Evolutionary conservation across 228 moss, liverwort and hornwort species (phyloP).

Genomic region (Sphagnum magellanicum): DNA sequence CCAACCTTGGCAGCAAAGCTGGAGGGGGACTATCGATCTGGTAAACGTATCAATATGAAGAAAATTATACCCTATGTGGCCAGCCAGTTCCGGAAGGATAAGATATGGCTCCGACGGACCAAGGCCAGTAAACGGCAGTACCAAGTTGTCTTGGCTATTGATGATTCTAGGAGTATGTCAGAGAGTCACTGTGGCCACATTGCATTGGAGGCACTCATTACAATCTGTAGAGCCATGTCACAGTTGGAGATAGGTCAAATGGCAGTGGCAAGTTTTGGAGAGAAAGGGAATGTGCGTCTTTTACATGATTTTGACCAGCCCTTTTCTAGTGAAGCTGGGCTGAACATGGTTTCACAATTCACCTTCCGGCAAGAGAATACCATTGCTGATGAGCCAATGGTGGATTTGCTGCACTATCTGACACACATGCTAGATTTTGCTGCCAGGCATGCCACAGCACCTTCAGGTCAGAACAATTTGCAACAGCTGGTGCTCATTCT

Average conservation of each 20-base stretch:
- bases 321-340: slow-evolving; percentile 81
- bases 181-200: slow-evolving; percentile 93
- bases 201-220: slow-evolving; percentile 95
- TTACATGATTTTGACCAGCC: slow-evolving; percentile 91
- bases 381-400: slow-evolving; percentile 92
- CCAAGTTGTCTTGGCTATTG: slow-evolving; percentile 92
- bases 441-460: slow-evolving; percentile 47
- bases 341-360: slow-evolving; percentile 81
- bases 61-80: slow-evolving; percentile 93
- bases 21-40: slow-evolving; percentile 90
- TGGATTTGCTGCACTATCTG: slow-evolving; percentile 76
- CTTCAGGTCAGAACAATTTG: slow-evolving; percentile 63
- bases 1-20: slow-evolving; percentile 87
- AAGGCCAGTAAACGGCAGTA: slow-evolving; percentile 95
- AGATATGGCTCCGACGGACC: slow-evolving; percentile 95
- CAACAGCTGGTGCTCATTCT: slow-evolving; percentile 95
- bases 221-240: slow-evolving; percentile 96
- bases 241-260: slow-evolving; percentile 97
- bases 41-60: slow-evolving; percentile 98
- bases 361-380: slow-evolving; percentile 97
- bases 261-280: slow-evolving; percentile 96
- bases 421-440: slow-evolving; percentile 81
- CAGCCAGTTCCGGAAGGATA: slow-evolving; percentile 94
- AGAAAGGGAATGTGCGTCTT: slow-evolving; percentile 89
- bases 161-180: slow-evolving; percentile 97